Evolutionary conservation across 768 basidiomycete genomes (phyloP), one percentile per base, ranked within the genome.

Genomic region (Candolleomyces efflorescens): DNA sequence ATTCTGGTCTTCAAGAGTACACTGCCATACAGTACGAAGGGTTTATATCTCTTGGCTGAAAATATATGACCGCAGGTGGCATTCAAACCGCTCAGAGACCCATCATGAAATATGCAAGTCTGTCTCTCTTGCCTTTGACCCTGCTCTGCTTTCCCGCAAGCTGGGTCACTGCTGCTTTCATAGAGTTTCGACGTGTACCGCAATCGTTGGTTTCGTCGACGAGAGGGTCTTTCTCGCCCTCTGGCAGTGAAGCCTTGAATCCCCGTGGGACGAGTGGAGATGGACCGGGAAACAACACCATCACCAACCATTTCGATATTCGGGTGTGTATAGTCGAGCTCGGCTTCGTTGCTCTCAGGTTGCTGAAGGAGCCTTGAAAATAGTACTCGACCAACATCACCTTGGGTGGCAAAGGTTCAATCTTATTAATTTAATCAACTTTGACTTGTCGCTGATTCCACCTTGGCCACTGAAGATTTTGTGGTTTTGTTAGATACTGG

Each of bases 401-500:
- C 15, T 59, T 70, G 17, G 71, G 71, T 37, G 64, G 63, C n/a
- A 63, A 59, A 71, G 68, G 63, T 43, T 66, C 72, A 3, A 55
- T 61, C 53, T 20, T 15, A 48, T 20, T 20, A 17, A 2, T 15
- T 51, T 51, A 38, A 3, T 37, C n/a, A 7, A 20, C 15, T 26
- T 22, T 23, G 27, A 15, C 24, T 17, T 23, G 32, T 2, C 15
- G 27, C 27, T 51, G 7, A 26, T n/a, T n/a, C n/a, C n/a, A n/a
- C n/a, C 17, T 32, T 1, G 6, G 27, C 26, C 27, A 12, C 23
- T 27, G 17, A 26, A 53, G 51, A 39, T 22, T 37, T 18, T 24
- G 36, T 53, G 18, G 71, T 73, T 2, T 69, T 67, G 4, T 66
- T 76, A 17, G 73, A 76, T 52, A 76, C 73, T 0, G 75, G 73